Evolutionary conservation across 1,284 basidiomycete species (phyloP), one percentile per base, ranked within the genome.

Genomic region (Papiliotrema nemorosa): DNA sequence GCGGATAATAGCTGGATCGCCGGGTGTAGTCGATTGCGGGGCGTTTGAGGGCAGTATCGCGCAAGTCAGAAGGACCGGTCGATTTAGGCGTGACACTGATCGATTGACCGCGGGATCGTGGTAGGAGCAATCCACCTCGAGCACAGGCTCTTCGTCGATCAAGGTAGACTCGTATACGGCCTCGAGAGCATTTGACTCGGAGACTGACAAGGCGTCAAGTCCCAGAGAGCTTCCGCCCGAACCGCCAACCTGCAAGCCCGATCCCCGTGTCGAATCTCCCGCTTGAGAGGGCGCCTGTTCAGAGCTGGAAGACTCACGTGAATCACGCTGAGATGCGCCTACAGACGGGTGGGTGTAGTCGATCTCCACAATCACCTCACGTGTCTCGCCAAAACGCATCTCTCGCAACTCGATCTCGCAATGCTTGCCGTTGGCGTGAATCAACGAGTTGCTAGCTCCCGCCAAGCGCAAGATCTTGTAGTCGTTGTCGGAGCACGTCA

Each of bases 361-460:
- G 41, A 96, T 81, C 76, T 97, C 92, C 53, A 97, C 82, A 21
- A 97, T 79, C 82, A 97, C 89, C 79, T 97, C 92, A 72, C 91
- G 88, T 61, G 84, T 81, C 78, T 96, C 91, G 31, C 90, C 91
- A 66, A 88, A 92, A 48, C 89, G 80, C 63, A 97, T 77, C 72
- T 96, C 91, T 36, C 89, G 87, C n/a, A 98, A 80, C 61, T 97
- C 90, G 48, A 98, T 83, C 69, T 97, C 93, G 34, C 94, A 90
- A 64, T 97, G 86, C 65, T 89, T 85, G 22, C 94, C 94, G 54
- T 89, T 86, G 4, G 84, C 82, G 2, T 88, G 84, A 31, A 97
- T 80, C 70, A 97, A 87, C 1, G 86, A 84, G 20, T 82, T 79
- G 0, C 87, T 84, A 0, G 87, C 87, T 7, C 92, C 92, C 14